A percentile compares a stretch with the other conserved stretches of the same genome.
These are phyloP conservation scores for Zygosaccharomyces pseudobailii DNA, from an alignment of 1,139 yeast genomes.

Conservation along the genomic window DNA sequence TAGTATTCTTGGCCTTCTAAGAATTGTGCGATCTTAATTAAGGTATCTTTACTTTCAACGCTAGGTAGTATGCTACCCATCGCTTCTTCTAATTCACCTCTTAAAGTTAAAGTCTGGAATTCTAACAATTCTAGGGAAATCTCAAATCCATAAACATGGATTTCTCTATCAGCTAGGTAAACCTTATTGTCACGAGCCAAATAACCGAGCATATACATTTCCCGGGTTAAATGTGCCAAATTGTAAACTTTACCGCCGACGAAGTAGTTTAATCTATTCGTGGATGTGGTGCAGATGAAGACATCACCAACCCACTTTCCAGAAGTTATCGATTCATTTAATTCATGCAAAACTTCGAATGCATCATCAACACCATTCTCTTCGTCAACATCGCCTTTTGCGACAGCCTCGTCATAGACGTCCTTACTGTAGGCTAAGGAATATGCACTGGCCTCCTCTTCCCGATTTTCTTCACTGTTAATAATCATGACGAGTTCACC, in stretches of 20 bases:
- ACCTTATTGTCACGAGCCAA: slow-evolving; percentile 84
- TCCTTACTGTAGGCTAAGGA: slow-evolving; percentile 71
- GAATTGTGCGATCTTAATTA: slow-evolving; percentile 81
- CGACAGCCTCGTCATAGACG: slow-evolving; percentile 58
- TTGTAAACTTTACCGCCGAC: slow-evolving; percentile 94
- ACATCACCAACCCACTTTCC: slow-evolving; percentile 98
- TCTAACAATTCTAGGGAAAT: slow-evolving; percentile 83
- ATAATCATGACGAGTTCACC: slow-evolving; percentile 83
- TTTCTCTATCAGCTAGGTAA: slow-evolving; percentile 85
- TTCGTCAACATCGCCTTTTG: slow-evolving; percentile 54
- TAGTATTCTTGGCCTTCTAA: slow-evolving; percentile 87
- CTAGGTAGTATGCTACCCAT: slow-evolving; percentile 59
- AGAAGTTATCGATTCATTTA: slow-evolving; percentile 74
- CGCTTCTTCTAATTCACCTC: slow-evolving; percentile 85
- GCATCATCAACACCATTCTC: slow-evolving; percentile 87
- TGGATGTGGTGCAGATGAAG: slow-evolving; percentile 77
- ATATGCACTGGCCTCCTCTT: slow-evolving; percentile 59
- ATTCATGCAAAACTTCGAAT: slow-evolving; percentile 78
- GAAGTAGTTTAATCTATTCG: slow-evolving; percentile 86
- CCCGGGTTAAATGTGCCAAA: slow-evolving; percentile 88
- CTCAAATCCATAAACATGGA: slow-evolving; percentile 76
- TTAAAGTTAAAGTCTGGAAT: slow-evolving; percentile 89
- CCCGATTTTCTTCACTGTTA: slow-evolving; percentile 40
- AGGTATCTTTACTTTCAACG: slow-evolving; percentile 61
- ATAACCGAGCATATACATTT: slow-evolving; percentile 83